A percentile compares a stretch with the other conserved stretches of the same genome.
Conservation (phyloP, 2,329 filamentous ascomycete species). For the Penicillium sp. region DNA sequence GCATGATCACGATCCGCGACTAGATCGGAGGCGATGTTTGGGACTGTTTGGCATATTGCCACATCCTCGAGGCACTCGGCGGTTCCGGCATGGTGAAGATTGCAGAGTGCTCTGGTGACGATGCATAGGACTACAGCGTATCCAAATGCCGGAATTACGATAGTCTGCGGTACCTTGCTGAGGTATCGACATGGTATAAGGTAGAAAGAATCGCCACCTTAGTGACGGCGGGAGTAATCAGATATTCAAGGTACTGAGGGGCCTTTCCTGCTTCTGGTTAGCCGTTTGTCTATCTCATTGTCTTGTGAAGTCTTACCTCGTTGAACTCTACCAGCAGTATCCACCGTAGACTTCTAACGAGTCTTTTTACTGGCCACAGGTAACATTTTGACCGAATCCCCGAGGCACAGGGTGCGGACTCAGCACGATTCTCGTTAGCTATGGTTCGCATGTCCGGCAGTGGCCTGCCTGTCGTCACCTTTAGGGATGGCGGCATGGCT, state of each 20-base stretch:
- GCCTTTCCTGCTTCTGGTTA: not conserved
- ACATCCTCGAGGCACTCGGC: not conserved
- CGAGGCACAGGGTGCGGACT: too few relatives aligned
- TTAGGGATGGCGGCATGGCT: not conserved
- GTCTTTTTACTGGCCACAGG: too few relatives aligned
- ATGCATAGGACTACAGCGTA: not conserved
- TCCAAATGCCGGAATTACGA: not conserved
- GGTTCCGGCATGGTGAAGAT: not conserved
- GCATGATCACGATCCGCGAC: not conserved
- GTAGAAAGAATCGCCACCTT: constrained; percentile 1
- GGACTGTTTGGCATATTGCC: not conserved
- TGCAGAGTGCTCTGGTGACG: not conserved
- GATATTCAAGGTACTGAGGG: not conserved
- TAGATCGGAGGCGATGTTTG: constrained; percentile 1
- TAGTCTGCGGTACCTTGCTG: not conserved
- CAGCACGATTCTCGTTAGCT: constrained; percentile 7
- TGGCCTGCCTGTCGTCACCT: not conserved
- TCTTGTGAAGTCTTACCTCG: not conserved
- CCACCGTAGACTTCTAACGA: too few relatives aligned
- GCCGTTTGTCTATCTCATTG: not conserved
- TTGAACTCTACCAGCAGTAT: not conserved
- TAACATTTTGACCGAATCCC: too few relatives aligned
- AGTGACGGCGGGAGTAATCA: not conserved
- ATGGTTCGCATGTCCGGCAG: not conserved
- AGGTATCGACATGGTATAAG: not conserved